These are phyloP conservation scores for Chenopodium suecicum DNA, from an alignment of 148 eudicot genomes.

Conservation along the genomic window DNA sequence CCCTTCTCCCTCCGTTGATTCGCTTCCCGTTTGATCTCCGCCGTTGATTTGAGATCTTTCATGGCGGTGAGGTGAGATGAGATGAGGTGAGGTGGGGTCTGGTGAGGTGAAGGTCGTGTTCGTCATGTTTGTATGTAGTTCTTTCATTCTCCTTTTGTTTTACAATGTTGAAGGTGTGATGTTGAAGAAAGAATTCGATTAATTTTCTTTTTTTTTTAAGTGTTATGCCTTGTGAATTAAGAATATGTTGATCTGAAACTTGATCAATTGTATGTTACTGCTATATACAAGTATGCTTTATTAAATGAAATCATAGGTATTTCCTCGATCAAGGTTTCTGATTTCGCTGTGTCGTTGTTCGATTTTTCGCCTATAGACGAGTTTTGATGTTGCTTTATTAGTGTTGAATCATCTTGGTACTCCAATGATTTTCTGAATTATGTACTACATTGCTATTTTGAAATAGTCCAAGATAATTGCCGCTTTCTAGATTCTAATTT, in stretches of 20 bases:
- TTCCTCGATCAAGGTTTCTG: neutral
- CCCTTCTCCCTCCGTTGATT: conserved; percentile 37
- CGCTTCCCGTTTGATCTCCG: conserved; percentile 64
- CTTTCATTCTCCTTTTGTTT: neutral
- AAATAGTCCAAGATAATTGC: too few species aligned
- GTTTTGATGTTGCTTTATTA: too few species aligned
- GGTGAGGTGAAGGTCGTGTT: neutral
- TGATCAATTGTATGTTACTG: neutral
- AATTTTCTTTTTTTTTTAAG: neutral
- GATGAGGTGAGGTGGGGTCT: neutral
- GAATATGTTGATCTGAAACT: neutral
- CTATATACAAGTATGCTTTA: neutral
- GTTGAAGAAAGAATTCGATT: conserved; percentile 10
- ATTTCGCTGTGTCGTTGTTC: neutral
- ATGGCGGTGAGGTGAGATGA: neutral
- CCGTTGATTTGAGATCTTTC: neutral
- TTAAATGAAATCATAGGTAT: neutral
- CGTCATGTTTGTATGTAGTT: conserved; percentile 16
- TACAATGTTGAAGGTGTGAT: neutral
- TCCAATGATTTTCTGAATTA: too few species aligned
- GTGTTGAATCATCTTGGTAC: too few species aligned
- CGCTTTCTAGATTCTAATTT: too few species aligned
- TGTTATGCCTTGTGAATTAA: neutral
- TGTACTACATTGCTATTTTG: too few species aligned
- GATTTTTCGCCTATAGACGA: too few species aligned